These are phyloP conservation scores for Lipomyces oligophaga DNA, from an alignment of 805 yeast genomes.

Conservation along the genomic window DNA sequence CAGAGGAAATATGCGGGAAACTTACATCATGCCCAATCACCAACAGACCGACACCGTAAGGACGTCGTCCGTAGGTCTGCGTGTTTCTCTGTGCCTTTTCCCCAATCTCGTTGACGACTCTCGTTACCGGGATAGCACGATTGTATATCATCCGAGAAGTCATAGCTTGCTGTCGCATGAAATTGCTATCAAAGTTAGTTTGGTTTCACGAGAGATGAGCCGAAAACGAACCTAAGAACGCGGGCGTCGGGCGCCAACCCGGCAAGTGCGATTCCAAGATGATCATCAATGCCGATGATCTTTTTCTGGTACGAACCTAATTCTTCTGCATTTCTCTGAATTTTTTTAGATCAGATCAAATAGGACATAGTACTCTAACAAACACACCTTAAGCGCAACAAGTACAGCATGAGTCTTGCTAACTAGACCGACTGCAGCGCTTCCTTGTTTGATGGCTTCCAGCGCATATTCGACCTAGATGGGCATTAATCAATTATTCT, in stretches of 20 bases:
- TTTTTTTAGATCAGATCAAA: slow-evolving; percentile 17
- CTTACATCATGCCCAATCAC: slow-evolving; percentile 73
- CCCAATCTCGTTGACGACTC: slow-evolving; percentile 81
- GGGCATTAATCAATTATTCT: slow-evolving; percentile 14
- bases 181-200: slow-evolving; percentile 54
- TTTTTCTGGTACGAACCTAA: slow-evolving; percentile 95
- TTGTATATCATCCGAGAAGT: slow-evolving; percentile 78
- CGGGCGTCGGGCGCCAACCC: slow-evolving; percentile 99
- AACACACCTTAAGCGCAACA: slow-evolving; percentile 68
- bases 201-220: background rate
- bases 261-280: slow-evolving; percentile 91
- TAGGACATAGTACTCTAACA: background rate
- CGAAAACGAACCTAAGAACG: slow-evolving; percentile 47
- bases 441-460: slow-evolving; percentile 96
- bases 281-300: slow-evolving; percentile 84
- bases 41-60: slow-evolving; percentile 94
- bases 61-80: slow-evolving; percentile 93
- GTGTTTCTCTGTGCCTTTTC: slow-evolving; percentile 97
- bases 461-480: slow-evolving; percentile 70
- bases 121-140: slow-evolving; percentile 76
- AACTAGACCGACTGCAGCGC: slow-evolving; percentile 92
- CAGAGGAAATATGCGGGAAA: background rate
- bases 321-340: slow-evolving; percentile 85
- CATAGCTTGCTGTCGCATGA: slow-evolving; percentile 86
- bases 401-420: slow-evolving; percentile 84